Evolutionary conservation across 129 eudicot species (phyloP).

Genomic region (Oenanthe sinensis): DNA sequence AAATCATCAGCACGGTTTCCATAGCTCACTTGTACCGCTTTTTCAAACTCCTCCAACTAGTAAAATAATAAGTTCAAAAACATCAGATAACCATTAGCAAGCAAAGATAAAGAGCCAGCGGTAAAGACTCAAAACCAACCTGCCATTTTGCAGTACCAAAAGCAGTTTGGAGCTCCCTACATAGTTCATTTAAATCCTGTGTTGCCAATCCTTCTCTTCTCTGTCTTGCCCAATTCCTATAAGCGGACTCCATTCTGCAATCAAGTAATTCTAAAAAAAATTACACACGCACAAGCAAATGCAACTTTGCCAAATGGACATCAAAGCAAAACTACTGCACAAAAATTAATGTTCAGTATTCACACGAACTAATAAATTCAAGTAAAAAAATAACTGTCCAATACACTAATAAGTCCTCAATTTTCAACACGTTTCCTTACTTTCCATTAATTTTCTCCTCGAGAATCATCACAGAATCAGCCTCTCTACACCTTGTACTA

Average conservation of each 20-base stretch:
- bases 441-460: not conserved
- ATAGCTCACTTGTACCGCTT: slow-evolving; percentile 71
- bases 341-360: not conserved
- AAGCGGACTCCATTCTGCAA: slow-evolving; percentile 89
- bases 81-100: slow-evolving; percentile 7
- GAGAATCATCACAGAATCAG: not conserved
- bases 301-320: not conserved
- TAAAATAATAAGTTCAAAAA: slow-evolving; percentile 1
- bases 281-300: not conserved
- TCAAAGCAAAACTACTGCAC: not conserved
- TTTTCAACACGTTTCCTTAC: not conserved
- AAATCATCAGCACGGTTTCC: slow-evolving; percentile 46
- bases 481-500: not conserved
- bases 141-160: slow-evolving; percentile 97
- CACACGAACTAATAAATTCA: not conserved
- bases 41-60: slow-evolving; percentile 91
- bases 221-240: slow-evolving; percentile 76
- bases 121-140: slow-evolving; percentile 35
- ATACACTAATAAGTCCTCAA: not conserved
- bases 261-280: not conserved
- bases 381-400: not conserved
- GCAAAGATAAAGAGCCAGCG: not conserved
- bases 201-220: slow-evolving; percentile 51
- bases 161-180: slow-evolving; percentile 88
- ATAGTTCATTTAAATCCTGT: slow-evolving; percentile 44